Conservation (phyloP, 371 early-diverging fungal species). For the Lichtheimia corymbifera region DNA sequence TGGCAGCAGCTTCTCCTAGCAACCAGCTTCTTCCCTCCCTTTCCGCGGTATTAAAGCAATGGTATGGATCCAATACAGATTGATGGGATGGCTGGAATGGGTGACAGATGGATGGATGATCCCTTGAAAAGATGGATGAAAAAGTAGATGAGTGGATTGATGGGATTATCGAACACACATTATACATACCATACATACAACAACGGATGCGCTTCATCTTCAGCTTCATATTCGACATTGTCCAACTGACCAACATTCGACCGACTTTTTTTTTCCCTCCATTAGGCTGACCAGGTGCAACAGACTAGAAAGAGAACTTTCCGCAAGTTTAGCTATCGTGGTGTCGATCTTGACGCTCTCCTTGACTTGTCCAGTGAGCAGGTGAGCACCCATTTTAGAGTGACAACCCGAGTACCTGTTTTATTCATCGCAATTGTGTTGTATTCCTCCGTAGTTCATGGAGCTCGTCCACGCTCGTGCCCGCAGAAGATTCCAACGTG, state of each 20-base stretch:
- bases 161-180: slow-evolving; percentile 2
- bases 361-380: slow-evolving; percentile 90
- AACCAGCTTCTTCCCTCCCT: no score
- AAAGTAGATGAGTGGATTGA: slow-evolving; percentile 14
- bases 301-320: slow-evolving; percentile 84
- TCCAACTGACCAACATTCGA: not conserved
- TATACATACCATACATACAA: not conserved
- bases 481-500: slow-evolving; percentile 96
- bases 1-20: no score
- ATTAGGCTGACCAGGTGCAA: slow-evolving; percentile 49
- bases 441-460: slow-evolving; percentile 61
- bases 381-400: slow-evolving; percentile 41
- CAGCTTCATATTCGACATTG: slow-evolving; percentile 2
- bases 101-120: slow-evolving; percentile 10
- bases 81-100: not conserved
- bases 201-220: not conserved
- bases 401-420: no score
- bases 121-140: slow-evolving; percentile 4
- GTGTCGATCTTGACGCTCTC: slow-evolving; percentile 86
- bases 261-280: not conserved
- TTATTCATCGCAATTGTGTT: not conserved
- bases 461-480: slow-evolving; percentile 93
- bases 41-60: no score
- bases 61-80: no score
- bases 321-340: slow-evolving; percentile 97